Percentiles rank a stretch among this genome's conserved stretches.
Evolutionary conservation across 139 green algal genomes (phyloP).

Genomic region (Closterium sp.): DNA sequence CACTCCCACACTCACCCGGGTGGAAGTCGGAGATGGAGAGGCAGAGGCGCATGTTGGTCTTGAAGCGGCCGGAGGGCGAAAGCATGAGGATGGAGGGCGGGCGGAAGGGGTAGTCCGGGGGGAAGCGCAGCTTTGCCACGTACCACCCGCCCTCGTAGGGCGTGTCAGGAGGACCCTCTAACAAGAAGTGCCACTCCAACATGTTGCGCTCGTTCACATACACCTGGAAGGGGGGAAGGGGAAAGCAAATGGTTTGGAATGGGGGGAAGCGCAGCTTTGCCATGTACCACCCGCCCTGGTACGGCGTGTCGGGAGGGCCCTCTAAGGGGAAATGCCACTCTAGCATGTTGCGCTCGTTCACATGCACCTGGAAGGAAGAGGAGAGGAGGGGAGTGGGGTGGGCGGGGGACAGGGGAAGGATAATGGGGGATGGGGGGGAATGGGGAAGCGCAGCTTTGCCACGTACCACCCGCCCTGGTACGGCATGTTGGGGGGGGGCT

Average conservation of each 20-base stretch:
- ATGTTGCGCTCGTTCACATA: conserved; percentile 21
- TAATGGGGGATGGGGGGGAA: not conserved
- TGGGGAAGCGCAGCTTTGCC: conserved; percentile 43
- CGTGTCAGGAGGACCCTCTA: conserved; percentile 25
- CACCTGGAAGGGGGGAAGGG: not conserved
- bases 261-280: conserved; percentile 46
- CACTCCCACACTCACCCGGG: conserved; percentile 1
- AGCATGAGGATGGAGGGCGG: conserved; percentile 91
- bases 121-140: conserved; percentile 93
- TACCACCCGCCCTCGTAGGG: conserved; percentile 74
- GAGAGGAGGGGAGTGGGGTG: no score
- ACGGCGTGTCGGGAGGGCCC: conserved; percentile 17
- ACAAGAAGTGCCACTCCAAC: conserved; percentile 34
- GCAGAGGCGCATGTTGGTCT: conserved; percentile 85
- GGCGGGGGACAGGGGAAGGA: not conserved
- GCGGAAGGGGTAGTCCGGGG: conserved; percentile 96
- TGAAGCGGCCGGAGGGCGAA: conserved; percentile 87
- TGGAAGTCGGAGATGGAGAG: conserved; percentile 80
- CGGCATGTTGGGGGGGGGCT: conserved; percentile 10
- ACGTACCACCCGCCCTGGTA: conserved; percentile 79
- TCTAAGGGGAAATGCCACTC: conserved; percentile 41
- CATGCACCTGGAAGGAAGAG: not conserved
- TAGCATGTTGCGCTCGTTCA: conserved; percentile 26
- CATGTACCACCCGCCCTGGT: conserved; percentile 79
- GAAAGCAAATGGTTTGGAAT: no score